phyloP scores from a whole-genome alignment of 257 asterid species.

The Plantago ovata region DNA sequence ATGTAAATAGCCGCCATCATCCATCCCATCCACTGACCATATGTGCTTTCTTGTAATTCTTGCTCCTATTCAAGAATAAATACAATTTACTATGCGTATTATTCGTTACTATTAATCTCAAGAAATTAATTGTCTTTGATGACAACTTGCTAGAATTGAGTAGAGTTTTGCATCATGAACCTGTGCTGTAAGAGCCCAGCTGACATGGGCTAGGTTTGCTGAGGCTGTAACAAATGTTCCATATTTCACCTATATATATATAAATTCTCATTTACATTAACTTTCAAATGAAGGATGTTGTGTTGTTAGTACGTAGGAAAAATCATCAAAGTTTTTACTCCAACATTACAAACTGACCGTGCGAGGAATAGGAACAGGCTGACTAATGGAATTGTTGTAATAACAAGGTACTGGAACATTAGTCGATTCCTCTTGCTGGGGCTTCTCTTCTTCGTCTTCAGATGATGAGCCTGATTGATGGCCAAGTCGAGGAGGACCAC shows the following conservation, averaged over 20 bases:
- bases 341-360: constrained; percentile 22
- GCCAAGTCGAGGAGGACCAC: constrained; percentile 49
- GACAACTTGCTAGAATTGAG: no score
- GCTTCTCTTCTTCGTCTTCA: constrained; percentile 24
- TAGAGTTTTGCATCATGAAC: constrained; percentile 9
- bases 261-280: not conserved
- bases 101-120: not conserved
- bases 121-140: no score
- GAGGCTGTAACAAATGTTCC: constrained; percentile 45
- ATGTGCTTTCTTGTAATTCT: constrained; percentile 19
- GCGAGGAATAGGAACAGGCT: constrained; percentile 36
- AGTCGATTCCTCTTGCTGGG: constrained; percentile 9
- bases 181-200: constrained; percentile 23
- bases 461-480: constrained; percentile 31
- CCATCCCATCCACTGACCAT: constrained; percentile 48
- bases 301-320: not conserved
- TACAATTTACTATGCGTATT: not conserved
- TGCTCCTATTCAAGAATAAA: constrained; percentile 14
- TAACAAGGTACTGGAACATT: constrained; percentile 2
- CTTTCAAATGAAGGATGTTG: not conserved
- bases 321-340: not conserved
- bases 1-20: constrained; percentile 44
- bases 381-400: constrained; percentile 7
- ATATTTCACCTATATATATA: constrained; percentile 27
- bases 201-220: constrained; percentile 35